Conservation (phyloP, 192 early-diverging fungal genomes). For the Kappamyces sp. region DNA sequence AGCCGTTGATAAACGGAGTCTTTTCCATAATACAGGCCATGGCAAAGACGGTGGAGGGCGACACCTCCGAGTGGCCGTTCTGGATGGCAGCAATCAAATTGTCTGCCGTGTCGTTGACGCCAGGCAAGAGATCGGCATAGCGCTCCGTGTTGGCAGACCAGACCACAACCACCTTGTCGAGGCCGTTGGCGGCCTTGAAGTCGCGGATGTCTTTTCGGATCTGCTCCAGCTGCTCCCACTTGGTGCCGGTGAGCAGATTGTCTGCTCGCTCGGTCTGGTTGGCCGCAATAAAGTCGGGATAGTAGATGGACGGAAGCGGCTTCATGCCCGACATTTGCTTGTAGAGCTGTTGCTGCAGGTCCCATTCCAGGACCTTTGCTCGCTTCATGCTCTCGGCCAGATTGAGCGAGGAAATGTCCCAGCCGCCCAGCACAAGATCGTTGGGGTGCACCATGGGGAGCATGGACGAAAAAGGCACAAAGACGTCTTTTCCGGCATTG, state of each 20-base stretch:
- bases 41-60: slow-evolving; percentile 95
- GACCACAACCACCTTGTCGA: slow-evolving; percentile 92
- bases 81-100: slow-evolving; percentile 80
- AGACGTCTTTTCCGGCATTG: slow-evolving; percentile 78
- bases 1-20: slow-evolving; percentile 96
- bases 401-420: slow-evolving; percentile 89
- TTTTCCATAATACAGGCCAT: slow-evolving; percentile 93
- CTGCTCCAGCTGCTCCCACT: slow-evolving; percentile 87
- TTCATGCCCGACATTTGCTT: slow-evolving; percentile 73
- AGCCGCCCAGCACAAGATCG: slow-evolving; percentile 95
- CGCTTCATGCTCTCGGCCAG: slow-evolving; percentile 90
- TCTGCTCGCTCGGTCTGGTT: slow-evolving; percentile 97
- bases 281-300: slow-evolving; percentile 98
- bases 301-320: slow-evolving; percentile 95
- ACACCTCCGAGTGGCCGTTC: slow-evolving; percentile 79
- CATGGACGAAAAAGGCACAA: slow-evolving; percentile 86
- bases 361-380: slow-evolving; percentile 91
- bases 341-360: slow-evolving; percentile 88
- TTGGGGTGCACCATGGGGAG: slow-evolving; percentile 96
- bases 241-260: slow-evolving; percentile 78
- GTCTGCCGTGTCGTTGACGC: slow-evolving; percentile 95
- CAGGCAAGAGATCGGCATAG: slow-evolving; percentile 74
- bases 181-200: slow-evolving; percentile 80
- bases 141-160: slow-evolving; percentile 99
- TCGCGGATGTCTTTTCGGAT: slow-evolving; percentile 93